Base-by-base conservation (phyloP, 257 asterid species). In the Plantago major region DNA sequence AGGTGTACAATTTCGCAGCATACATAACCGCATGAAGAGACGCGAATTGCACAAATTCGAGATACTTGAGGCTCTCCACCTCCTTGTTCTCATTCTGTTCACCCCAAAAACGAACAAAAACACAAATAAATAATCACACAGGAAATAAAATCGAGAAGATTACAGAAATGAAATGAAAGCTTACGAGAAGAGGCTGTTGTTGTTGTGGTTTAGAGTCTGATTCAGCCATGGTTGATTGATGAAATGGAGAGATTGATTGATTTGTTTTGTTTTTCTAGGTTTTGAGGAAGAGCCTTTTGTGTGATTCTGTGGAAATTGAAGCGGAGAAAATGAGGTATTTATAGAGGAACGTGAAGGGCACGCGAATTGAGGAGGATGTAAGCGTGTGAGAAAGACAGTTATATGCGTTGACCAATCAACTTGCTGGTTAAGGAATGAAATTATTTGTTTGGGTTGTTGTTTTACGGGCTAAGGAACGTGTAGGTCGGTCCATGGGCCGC, bases 31-130 rank as follows among this genome's bases (percentile, higher is more conserved):
- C 81, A 15, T 83, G 95, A 3, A 91, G 54, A 2, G 80, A 67
- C 19, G 83, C 83, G 6, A 76, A 74, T 74, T 88, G 96, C 26
- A 91, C 88, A 60, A 91, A 91, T 64, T 84, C 86, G 55, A 91
- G 60, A 75, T 84, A 89, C 70, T 88, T 86, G 66, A 88, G 78
- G 68, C 77, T 81, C 78, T 82, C 81, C 69, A 78, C 98, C 65
- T 80, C 98, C 55, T 84, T 83, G 76, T 59, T 69, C 65, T 66
- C 86, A 68, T 18, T 73, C 78, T 82, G 42, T 64, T 63, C 28
- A 22, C 40, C 15, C 9, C 26, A 10, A 64, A 42, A 19, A 14
- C 13, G 5, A 28, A 48, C 3, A 42, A 4, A 56, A 33, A 48
- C 3, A 42, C 1, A 56, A 33, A 14, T 37, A 15, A 52, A 19